These are phyloP conservation scores for Groenewaldozyma tartarivorans DNA, from an alignment of 805 yeast species.

Conservation along the genomic window DNA sequence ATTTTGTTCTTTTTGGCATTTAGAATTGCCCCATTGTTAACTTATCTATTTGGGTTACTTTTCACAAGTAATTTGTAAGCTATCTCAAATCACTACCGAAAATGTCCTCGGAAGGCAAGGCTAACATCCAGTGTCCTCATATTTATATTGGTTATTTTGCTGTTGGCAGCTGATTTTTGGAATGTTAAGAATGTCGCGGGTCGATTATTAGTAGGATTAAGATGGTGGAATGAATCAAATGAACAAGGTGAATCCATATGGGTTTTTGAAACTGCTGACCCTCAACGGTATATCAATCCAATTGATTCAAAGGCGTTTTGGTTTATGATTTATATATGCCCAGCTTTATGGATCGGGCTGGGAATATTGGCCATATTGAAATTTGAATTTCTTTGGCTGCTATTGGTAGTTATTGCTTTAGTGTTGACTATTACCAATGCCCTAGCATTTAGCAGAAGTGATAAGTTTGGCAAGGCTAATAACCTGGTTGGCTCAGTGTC, in stretches of 20 bases:
- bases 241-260: slow-evolving; percentile 59
- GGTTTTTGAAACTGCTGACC: slow-evolving; percentile 83
- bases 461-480: slow-evolving; percentile 82
- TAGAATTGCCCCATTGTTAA: slow-evolving; percentile 49
- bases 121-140: slow-evolving; percentile 51
- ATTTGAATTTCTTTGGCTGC: slow-evolving; percentile 52
- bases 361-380: slow-evolving; percentile 73
- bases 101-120: no score
- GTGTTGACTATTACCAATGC: slow-evolving; percentile 73
- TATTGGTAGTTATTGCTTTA: slow-evolving; percentile 54
- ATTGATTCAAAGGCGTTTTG: slow-evolving; percentile 87
- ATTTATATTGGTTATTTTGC: slow-evolving; percentile 66
- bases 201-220: slow-evolving; percentile 73
- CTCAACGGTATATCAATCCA: slow-evolving; percentile 61
- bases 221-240: slow-evolving; percentile 92
- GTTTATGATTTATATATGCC: slow-evolving; percentile 66
- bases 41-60: slow-evolving; percentile 62
- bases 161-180: slow-evolving; percentile 89
- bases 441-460: slow-evolving; percentile 85
- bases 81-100: not conserved
- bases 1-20: slow-evolving; percentile 52
- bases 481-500: slow-evolving; percentile 36
- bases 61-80: slow-evolving; percentile 49
- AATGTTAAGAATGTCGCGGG: slow-evolving; percentile 87
- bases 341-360: slow-evolving; percentile 63